A percentile compares a stretch with the other conserved stretches of the same genome.
These are phyloP conservation scores for Spizellomyces sp. DNA, from an alignment of 192 early-diverging fungal genomes.

Conservation along the genomic window DNA sequence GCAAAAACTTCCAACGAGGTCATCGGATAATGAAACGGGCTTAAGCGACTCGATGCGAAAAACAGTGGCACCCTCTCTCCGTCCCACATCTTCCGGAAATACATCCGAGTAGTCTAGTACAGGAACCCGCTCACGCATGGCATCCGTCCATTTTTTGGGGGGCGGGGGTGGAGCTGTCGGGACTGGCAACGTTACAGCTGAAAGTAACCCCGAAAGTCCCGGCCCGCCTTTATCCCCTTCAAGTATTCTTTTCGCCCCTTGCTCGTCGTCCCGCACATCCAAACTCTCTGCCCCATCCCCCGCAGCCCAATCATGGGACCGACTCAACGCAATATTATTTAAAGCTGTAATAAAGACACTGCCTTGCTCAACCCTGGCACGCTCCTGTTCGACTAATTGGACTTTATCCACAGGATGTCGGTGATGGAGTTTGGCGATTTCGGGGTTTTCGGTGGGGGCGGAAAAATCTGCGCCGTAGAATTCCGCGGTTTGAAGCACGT, in stretches of 20 bases:
- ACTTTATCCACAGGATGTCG: conserved; percentile 6
- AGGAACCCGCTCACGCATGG: conserved; percentile 24
- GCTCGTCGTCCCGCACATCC: not conserved
- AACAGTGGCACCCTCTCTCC: conserved; percentile 29
- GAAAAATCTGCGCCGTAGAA: conserved; percentile 49
- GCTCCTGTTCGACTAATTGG: conserved; percentile 17
- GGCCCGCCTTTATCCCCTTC: not conserved
- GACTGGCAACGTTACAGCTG: not conserved
- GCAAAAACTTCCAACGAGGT: conserved; percentile 42
- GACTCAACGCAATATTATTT: conserved; percentile 13
- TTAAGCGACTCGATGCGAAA: conserved; percentile 51
- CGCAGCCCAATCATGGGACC: not conserved
- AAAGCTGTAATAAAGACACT: conserved; percentile 44
- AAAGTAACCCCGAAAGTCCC: too few relatives aligned
- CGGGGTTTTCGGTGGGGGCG: conserved; percentile 18
- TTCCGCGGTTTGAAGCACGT: conserved; percentile 36
- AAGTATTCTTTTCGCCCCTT: not conserved
- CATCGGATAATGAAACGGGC: conserved; percentile 27
- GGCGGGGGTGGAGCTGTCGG: not conserved
- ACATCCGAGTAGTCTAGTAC: conserved; percentile 44
- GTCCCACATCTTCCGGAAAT: conserved; percentile 33
- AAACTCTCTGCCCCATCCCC: not conserved
- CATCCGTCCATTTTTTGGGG: conserved; percentile 8
- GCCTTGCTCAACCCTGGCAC: conserved; percentile 27
- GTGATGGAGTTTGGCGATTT: conserved; percentile 11